These are phyloP conservation scores for Stephania yunnanensis DNA, from an alignment of 164 flowering plant genomes.

Conservation along the genomic window DNA sequence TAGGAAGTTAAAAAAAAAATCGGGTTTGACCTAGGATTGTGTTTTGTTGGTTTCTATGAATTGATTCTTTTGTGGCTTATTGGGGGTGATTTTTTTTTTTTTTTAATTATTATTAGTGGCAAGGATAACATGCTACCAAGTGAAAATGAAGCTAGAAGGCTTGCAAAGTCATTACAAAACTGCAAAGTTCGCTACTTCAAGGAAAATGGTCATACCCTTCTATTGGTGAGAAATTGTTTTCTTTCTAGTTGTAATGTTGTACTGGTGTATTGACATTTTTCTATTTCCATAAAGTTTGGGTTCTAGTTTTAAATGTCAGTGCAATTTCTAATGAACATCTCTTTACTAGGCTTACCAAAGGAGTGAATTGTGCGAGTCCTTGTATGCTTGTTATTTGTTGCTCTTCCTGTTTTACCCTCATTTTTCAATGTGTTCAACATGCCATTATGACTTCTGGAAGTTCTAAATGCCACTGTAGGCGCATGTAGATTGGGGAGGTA, in stretches of 20 bases:
- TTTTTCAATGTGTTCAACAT: background rate
- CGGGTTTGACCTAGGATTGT: background rate
- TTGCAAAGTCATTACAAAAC: slow-evolving; percentile 38
- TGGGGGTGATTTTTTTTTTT: slow-evolving; percentile 9
- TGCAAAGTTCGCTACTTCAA: slow-evolving; percentile 69
- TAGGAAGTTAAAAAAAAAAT: no score
- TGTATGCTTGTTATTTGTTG: background rate
- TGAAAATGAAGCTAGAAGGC: slow-evolving; percentile 64
- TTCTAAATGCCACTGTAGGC: background rate
- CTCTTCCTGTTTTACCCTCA: background rate
- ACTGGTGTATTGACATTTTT: background rate
- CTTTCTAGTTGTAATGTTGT: slow-evolving; percentile 1
- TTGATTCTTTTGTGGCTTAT: slow-evolving; percentile 1
- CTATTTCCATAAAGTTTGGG: background rate
- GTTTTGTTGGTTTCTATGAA: background rate
- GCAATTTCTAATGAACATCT: background rate
- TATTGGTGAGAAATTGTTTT: slow-evolving; percentile 49
- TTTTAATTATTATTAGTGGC: slow-evolving; percentile 45
- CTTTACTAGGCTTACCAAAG: background rate
- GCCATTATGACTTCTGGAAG: background rate
- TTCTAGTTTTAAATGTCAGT: background rate
- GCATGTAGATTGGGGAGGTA: background rate
- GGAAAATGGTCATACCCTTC: slow-evolving; percentile 80
- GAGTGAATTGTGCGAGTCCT: background rate
- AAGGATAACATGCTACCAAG: slow-evolving; percentile 89